phyloP scores from a whole-genome alignment of 169 alveolate species.

The Cryptosporidium ryanae region DNA sequence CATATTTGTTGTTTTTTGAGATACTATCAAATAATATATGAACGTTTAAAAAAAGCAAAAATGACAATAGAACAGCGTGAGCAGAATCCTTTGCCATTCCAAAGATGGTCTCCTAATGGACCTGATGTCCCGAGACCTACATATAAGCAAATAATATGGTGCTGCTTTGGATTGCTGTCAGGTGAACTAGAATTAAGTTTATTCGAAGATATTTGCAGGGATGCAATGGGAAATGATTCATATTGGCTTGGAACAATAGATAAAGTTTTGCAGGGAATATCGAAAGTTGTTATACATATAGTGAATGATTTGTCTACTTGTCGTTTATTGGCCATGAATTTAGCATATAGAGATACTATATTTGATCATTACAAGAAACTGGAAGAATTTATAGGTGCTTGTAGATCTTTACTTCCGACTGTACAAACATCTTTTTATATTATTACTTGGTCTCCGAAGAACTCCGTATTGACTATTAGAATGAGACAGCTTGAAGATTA shows the following conservation, averaged over 20 bases:
- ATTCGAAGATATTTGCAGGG: slow-evolving; percentile 83
- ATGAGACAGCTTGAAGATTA: slow-evolving; percentile 70
- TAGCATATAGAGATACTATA: slow-evolving; percentile 64
- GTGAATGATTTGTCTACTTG: slow-evolving; percentile 72
- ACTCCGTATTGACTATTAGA: slow-evolving; percentile 39
- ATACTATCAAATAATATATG: slow-evolving; percentile 80
- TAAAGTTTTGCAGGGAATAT: slow-evolving; percentile 75
- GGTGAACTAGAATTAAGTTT: slow-evolving; percentile 66
- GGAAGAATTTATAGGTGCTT: slow-evolving; percentile 72
- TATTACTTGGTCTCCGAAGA: slow-evolving; percentile 66
- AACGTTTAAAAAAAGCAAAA: slow-evolving; percentile 80
- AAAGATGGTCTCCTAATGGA: slow-evolving; percentile 75
- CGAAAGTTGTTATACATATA: slow-evolving; percentile 66
- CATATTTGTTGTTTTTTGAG: slow-evolving; percentile 77
- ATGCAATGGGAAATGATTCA: slow-evolving; percentile 82
- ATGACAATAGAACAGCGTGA: slow-evolving; percentile 62
- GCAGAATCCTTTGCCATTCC: slow-evolving; percentile 71
- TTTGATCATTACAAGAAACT: slow-evolving; percentile 66
- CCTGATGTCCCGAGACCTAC: slow-evolving; percentile 75
- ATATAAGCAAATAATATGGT: slow-evolving; percentile 68
- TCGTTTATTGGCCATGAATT: slow-evolving; percentile 63
- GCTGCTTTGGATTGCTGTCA: slow-evolving; percentile 68
- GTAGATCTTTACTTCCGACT: slow-evolving; percentile 64
- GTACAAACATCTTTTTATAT: slow-evolving; percentile 61
- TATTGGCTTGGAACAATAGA: slow-evolving; percentile 84